phyloP scores from a whole-genome alignment of 768 basidiomycete genomes.

The Saitozyma podzolica region DNA sequence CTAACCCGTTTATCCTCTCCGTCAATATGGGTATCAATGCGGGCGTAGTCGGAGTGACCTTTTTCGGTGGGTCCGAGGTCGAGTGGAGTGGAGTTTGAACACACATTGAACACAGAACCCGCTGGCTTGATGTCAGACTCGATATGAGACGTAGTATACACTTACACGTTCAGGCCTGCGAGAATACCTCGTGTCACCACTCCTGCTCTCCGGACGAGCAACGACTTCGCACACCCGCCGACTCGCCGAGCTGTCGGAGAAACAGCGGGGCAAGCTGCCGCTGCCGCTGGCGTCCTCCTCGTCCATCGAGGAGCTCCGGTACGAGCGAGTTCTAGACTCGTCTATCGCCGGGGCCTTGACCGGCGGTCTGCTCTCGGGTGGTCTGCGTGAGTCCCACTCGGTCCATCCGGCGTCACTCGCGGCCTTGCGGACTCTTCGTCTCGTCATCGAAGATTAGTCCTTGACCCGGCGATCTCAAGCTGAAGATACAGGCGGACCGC shows the following conservation, averaged over 20 bases:
- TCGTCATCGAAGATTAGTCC: no score
- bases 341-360: slow-evolving; percentile 70
- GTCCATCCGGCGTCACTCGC: not conserved
- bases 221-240: slow-evolving; percentile 56
- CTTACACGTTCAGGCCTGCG: slow-evolving; percentile 60
- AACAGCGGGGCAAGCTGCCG: slow-evolving; percentile 22
- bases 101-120: no score
- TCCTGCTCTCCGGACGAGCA: slow-evolving; percentile 58
- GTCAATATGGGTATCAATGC: slow-evolving; percentile 69
- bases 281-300: not conserved
- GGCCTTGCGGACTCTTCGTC: not conserved
- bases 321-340: slow-evolving; percentile 67
- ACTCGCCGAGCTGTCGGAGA: slow-evolving; percentile 8
- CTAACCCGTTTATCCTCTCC: slow-evolving; percentile 60
- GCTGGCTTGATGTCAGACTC: not conserved
- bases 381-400: slow-evolving; percentile 6
- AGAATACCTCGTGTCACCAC: slow-evolving; percentile 72
- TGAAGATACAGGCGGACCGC: slow-evolving; percentile 61
- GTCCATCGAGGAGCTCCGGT: slow-evolving; percentile 60
- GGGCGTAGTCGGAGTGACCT: slow-evolving; percentile 68
- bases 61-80: slow-evolving; percentile 66
- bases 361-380: slow-evolving; percentile 61
- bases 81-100: no score
- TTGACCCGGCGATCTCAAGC: no score
- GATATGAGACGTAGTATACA: no score